A percentile compares a stretch with the other conserved stretches of the same genome.
Evolutionary conservation across 192 early-diverging fungal species (phyloP).

Genomic region (Entomortierella chlamydospora): DNA sequence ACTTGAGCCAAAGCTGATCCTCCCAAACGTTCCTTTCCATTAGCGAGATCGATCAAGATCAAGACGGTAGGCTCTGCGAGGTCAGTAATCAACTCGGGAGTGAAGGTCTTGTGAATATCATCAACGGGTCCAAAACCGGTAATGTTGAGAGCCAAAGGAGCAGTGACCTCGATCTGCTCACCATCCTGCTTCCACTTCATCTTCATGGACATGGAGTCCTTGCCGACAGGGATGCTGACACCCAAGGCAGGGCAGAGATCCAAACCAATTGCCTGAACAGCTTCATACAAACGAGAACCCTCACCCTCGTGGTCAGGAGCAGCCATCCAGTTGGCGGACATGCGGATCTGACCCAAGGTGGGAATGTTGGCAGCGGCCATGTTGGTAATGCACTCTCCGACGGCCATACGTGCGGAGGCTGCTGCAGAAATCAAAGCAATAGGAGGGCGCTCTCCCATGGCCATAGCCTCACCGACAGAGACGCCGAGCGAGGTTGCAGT

Average conservation of each 20-base stretch:
- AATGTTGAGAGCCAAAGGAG: constrained; percentile 92
- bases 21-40: constrained; percentile 88
- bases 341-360: constrained; percentile 76
- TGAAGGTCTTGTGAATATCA: constrained; percentile 87
- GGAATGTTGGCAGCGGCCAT: constrained; percentile 88
- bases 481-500: constrained; percentile 81
- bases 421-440: constrained; percentile 86
- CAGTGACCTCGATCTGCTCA: constrained; percentile 74
- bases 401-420: constrained; percentile 96
- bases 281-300: constrained; percentile 91
- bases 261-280: constrained; percentile 92
- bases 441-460: constrained; percentile 96
- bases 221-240: constrained; percentile 97
- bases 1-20: constrained; percentile 97
- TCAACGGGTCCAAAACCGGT: constrained; percentile 93
- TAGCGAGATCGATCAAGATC: constrained; percentile 88
- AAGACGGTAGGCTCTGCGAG: constrained; percentile 67
- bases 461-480: constrained; percentile 95
- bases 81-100: constrained; percentile 81
- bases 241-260: constrained; percentile 94
- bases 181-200: constrained; percentile 82
- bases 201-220: constrained; percentile 99
- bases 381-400: constrained; percentile 94
- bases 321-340: constrained; percentile 99
- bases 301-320: constrained; percentile 92